These are phyloP conservation scores for Tympanopsis confertula DNA, from an alignment of 2,329 filamentous ascomycete species.

Conservation along the genomic window DNA sequence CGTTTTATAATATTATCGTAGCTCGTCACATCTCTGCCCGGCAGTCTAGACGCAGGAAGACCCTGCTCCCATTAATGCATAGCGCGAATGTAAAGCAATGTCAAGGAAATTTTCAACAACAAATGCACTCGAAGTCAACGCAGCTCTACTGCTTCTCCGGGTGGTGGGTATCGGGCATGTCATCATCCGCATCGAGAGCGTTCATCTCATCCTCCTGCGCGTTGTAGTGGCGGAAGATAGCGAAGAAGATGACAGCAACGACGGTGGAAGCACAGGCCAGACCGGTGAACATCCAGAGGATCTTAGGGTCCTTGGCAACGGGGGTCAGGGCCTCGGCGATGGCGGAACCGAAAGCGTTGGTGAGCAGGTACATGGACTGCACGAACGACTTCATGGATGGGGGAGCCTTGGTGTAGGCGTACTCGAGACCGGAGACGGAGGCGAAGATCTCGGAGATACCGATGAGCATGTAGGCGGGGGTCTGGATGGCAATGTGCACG, in stretches of 20 bases:
- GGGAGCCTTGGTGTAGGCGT: conserved; percentile 64
- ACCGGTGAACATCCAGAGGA: conserved; percentile 55
- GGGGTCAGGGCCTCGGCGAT: conserved; percentile 51
- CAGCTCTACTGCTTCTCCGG: no score
- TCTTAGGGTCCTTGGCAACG: conserved; percentile 47
- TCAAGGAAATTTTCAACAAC: no score
- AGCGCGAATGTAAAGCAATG: no score
- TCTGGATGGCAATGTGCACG: conserved; percentile 41
- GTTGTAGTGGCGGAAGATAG: background rate
- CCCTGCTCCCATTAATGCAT: no score
- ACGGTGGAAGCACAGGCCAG: conserved; percentile 35
- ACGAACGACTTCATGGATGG: conserved; percentile 56
- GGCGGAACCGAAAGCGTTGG: conserved; percentile 43
- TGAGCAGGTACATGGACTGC: conserved; percentile 46
- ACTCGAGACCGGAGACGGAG: conserved; percentile 59
- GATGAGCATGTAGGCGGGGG: conserved; percentile 43
- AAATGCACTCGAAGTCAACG: no score
- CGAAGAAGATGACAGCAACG: conserved; percentile 38
- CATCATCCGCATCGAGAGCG: background rate
- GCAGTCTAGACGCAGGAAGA: no score
- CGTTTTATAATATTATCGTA: no score
- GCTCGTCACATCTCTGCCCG: no score
- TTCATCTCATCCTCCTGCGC: conserved; percentile 1
- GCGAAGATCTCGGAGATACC: conserved; percentile 50
- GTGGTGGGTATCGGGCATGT: no score